Conservation (phyloP, 2,329 filamentous ascomycete species). For the Colletotrichum nymphaeae region DNA sequence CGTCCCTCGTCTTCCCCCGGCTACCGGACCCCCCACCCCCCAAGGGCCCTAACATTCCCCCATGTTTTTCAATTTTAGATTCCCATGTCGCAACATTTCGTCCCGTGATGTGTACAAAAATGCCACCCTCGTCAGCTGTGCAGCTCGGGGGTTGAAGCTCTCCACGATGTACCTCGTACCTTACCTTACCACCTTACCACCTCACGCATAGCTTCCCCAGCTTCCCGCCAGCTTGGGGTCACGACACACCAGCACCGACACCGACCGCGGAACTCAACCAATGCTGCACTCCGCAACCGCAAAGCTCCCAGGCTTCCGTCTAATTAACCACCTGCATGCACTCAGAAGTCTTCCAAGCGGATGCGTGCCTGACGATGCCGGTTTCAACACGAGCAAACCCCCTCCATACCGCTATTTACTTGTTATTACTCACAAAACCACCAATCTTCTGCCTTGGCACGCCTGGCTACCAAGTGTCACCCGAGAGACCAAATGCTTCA, state of each 20-base stretch:
- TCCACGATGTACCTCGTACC: background rate
- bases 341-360: background rate
- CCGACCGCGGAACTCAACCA: background rate
- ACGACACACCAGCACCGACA: background rate
- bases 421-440: background rate
- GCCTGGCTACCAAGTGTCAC: background rate
- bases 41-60: constrained; percentile 6
- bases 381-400: constrained; percentile 9
- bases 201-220: background rate
- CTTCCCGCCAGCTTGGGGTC: background rate
- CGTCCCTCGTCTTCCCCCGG: constrained; percentile 25
- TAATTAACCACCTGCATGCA: background rate
- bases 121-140: background rate
- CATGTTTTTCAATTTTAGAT: constrained; percentile 23
- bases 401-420: background rate
- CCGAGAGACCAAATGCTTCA: background rate
- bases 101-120: constrained; percentile 20
- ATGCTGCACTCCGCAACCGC: background rate
- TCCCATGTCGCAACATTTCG: constrained; percentile 30
- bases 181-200: too few relatives aligned
- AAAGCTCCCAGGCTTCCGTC: background rate
- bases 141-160: constrained; percentile 14
- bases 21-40: constrained; percentile 14
- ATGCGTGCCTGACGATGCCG: constrained; percentile 6
- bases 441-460: background rate